phyloP scores from a whole-genome alignment of 805 yeast species.

The Cyberlindnera mycetangii region DNA sequence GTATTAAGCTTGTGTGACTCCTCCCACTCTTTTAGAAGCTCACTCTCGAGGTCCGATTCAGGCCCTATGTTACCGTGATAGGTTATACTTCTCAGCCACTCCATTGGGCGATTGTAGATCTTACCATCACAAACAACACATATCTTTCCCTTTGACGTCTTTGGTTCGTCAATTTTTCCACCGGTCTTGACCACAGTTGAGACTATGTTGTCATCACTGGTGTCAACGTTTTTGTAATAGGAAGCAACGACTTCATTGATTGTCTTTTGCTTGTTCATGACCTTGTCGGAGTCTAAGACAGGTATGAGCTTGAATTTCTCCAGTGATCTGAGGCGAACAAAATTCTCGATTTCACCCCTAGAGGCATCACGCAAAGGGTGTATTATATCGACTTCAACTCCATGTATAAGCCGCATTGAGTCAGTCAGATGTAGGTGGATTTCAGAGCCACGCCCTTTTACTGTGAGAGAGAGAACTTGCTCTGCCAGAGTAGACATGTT shows the following conservation, averaged over 20 bases:
- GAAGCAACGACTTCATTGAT: constrained; percentile 74
- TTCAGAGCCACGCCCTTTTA: constrained; percentile 80
- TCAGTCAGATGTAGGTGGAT: constrained; percentile 53
- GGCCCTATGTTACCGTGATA: constrained; percentile 54
- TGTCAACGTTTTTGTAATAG: constrained; percentile 70
- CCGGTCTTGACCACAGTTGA: constrained; percentile 92
- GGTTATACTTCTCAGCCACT: constrained; percentile 70
- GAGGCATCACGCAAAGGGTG: constrained; percentile 78
- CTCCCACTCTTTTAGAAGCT: constrained; percentile 34
- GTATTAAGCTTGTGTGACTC: constrained; percentile 7
- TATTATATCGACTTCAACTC: constrained; percentile 40
- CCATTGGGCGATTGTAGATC: constrained; percentile 54
- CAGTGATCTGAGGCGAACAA: constrained; percentile 36
- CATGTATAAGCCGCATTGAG: constrained; percentile 32
- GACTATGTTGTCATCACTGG: constrained; percentile 81
- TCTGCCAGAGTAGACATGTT: constrained; percentile 84
- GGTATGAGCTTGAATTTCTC: constrained; percentile 20
- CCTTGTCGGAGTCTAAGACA: constrained; percentile 27
- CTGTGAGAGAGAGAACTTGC: constrained; percentile 72
- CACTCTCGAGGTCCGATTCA: constrained; percentile 39
- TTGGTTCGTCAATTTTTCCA: constrained; percentile 61
- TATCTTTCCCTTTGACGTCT: constrained; percentile 18
- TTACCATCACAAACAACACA: constrained; percentile 59
- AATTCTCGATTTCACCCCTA: constrained; percentile 62
- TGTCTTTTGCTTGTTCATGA: constrained; percentile 68